Percentiles rank a stretch among this genome's conserved stretches.
phyloP scores from a whole-genome alignment of 495 filamentous ascomycete genomes.

The Xanthoparmelia taractica region DNA sequence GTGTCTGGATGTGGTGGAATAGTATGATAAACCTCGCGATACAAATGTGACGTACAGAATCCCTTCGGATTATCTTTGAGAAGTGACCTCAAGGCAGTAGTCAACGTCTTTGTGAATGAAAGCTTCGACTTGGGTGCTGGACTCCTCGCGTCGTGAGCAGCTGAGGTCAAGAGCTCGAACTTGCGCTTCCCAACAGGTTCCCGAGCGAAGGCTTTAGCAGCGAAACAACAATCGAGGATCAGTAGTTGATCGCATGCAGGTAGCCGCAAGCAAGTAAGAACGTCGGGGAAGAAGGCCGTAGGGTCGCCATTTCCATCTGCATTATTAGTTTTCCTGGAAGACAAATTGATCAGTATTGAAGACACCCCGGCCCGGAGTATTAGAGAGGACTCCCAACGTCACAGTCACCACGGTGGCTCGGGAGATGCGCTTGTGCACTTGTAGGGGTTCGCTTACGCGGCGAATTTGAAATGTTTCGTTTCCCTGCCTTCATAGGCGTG shows the following conservation, averaged over 20 bases:
- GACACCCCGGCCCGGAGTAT: not conserved
- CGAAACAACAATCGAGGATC: conserved; percentile 28
- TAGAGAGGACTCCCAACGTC: no score
- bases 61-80: conserved; percentile 19
- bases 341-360: conserved; percentile 3
- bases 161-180: conserved; percentile 27
- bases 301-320: conserved; percentile 23
- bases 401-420: not conserved
- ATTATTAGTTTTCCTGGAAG: conserved; percentile 15
- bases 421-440: not conserved
- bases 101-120: conserved; percentile 25
- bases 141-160: not conserved
- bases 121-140: conserved; percentile 11
- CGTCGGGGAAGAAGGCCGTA: conserved; percentile 24
- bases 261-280: conserved; percentile 21
- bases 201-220: conserved; percentile 21
- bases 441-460: conserved; percentile 21
- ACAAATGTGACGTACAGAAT: conserved; percentile 24
- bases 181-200: conserved; percentile 24
- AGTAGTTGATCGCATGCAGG: conserved; percentile 26
- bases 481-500: conserved; percentile 24
- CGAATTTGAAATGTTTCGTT: conserved; percentile 23
- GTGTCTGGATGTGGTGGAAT: not conserved
- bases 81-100: conserved; percentile 10
- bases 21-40: conserved; percentile 25